Evolutionary conservation across 768 basidiomycete species (phyloP).

Genomic region (Boletus patriciae): DNA sequence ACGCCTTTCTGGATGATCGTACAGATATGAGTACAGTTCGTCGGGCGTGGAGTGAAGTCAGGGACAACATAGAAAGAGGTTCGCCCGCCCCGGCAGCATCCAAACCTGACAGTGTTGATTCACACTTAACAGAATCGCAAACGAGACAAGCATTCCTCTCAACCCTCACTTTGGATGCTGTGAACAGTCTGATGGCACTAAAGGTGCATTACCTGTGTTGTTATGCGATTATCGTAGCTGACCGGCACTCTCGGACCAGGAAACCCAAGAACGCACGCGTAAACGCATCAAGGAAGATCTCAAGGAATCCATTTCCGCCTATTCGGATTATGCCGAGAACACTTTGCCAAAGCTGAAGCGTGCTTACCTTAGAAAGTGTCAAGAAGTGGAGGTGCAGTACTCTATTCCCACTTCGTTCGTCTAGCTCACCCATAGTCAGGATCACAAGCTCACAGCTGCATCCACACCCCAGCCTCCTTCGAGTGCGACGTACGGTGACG

Average conservation of each 20-base stretch:
- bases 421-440: constrained; percentile 42
- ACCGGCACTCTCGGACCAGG: constrained; percentile 42
- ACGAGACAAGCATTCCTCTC: constrained; percentile 76
- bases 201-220: constrained; percentile 48
- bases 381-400: constrained; percentile 74
- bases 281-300: constrained; percentile 90
- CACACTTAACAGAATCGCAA: constrained; percentile 62
- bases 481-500: constrained; percentile 37
- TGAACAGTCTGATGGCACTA: constrained; percentile 62
- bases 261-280: constrained; percentile 88
- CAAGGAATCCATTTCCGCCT: constrained; percentile 72
- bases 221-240: not conserved
- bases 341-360: constrained; percentile 80
- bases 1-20: constrained; percentile 72
- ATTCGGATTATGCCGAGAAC: constrained; percentile 79
- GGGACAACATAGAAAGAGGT: constrained; percentile 86
- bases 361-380: constrained; percentile 79
- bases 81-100: constrained; percentile 14
- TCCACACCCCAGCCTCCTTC: constrained; percentile 30
- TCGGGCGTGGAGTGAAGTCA: constrained; percentile 78
- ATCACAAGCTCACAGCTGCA: constrained; percentile 54
- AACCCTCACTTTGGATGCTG: constrained; percentile 70
- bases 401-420: constrained; percentile 1
- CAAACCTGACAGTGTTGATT: not conserved
- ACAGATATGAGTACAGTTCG: constrained; percentile 62